Base-by-base conservation (phyloP, 441 rosid species). In the Pelargonium fulgidum region DNA sequence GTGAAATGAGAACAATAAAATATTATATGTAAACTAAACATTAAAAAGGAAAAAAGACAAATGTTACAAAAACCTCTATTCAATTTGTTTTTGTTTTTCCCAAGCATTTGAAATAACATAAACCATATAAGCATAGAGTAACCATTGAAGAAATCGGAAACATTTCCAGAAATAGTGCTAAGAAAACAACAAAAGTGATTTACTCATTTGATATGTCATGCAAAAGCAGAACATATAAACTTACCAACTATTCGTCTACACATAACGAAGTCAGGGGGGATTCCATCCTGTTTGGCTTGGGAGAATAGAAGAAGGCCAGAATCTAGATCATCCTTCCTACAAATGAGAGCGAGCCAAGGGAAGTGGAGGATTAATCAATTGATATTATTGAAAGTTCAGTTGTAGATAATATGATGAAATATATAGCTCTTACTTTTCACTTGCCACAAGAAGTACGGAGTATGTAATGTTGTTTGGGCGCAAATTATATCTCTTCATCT, bases 241-340 rank as follows among this genome's bases (percentile, higher is more conserved):
- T 84, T 84, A 91, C 97, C 86, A 69, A 92, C 79, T 75, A 91
- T 79, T 83, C 91, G 88, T 77, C 84, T 84, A 70, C 82, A 79
- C 91, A 85, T 89, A 64, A 85, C 48, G 68, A 90, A 79, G 70
- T 80, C 87, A 71, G 89, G 93, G 59, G 78, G 76, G 68, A 89
- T 64, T 29, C 87, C 80, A 73, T 87, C 91, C 78, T 75, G 75
- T 81, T 86, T 90, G 65, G 92, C 92, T 81, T 80, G 86, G 71
- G 90, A 85, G 68, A 84, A 82, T 69, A 93, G 89, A 79, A 66
- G 77, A 59, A 74, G 81, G 63, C 90, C 96, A 63, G 69, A 84
- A 72, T 87, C 94, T 62, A 89, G 71, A 85, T 93, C 96, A 81
- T 85, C 93, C 75, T 83, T 85, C 77, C 98, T 93, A 74, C 78